These are phyloP conservation scores for Diplodia intermedia DNA, from an alignment of 2,329 filamentous ascomycete genomes.

Conservation along the genomic window DNA sequence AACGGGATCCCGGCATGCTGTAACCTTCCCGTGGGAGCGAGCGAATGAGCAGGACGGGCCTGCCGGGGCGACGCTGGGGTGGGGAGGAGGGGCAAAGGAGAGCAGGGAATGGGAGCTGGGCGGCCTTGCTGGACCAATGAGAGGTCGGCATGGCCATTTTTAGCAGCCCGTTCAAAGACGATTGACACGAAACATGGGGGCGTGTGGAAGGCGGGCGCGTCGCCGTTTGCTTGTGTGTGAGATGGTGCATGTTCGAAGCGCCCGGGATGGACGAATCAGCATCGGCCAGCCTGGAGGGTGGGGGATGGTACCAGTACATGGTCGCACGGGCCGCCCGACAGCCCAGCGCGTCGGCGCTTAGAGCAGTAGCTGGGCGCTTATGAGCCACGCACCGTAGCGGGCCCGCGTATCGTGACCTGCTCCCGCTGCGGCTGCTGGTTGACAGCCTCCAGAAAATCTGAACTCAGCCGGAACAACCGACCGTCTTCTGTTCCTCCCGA, in stretches of 20 bases:
- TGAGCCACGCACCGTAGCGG: neutral
- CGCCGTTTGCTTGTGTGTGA: slow-evolving; percentile 4
- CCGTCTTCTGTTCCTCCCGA: no score
- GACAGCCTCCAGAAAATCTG: neutral
- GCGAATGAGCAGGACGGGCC: neutral
- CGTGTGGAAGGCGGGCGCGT: neutral
- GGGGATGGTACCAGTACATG: neutral
- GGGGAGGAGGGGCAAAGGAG: neutral
- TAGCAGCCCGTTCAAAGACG: neutral
- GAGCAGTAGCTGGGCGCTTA: neutral
- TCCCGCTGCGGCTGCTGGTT: neutral
- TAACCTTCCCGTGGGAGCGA: slow-evolving; percentile 28
- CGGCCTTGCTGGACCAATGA: neutral
- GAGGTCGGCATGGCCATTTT: neutral
- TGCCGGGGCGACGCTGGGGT: neutral
- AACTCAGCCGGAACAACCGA: neutral
- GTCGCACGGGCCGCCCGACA: neutral
- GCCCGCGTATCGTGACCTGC: neutral
- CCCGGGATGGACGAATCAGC: neutral
- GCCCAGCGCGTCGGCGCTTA: slow-evolving; percentile 1
- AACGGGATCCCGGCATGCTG: slow-evolving; percentile 16
- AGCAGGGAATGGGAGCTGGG: neutral
- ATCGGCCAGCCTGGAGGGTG: neutral
- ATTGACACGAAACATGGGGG: slow-evolving; percentile 1
- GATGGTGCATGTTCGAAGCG: slow-evolving; percentile 19